Conservation (phyloP, 306 rosid genomes). For the Glycine soja region DNA sequence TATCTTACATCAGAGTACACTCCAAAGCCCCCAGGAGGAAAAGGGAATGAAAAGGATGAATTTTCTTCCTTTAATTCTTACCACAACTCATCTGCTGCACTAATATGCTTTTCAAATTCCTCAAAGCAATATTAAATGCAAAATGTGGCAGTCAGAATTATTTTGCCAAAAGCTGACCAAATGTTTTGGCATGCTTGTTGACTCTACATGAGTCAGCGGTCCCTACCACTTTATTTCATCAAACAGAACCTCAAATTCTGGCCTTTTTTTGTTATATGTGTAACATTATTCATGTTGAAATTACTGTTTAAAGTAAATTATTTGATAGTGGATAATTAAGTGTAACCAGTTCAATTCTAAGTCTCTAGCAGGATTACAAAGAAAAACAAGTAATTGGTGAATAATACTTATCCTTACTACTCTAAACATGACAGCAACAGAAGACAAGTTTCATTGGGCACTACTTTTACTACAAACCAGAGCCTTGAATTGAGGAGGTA, state of each 20-base stretch:
- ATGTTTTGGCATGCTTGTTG: conserved; percentile 20
- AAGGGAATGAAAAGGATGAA: conserved; percentile 15
- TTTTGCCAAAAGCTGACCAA: not conserved
- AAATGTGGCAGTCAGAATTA: not conserved
- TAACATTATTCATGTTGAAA: not conserved
- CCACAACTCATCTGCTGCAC: conserved; percentile 16
- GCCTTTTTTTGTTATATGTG: not conserved
- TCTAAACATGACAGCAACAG: conserved; percentile 26
- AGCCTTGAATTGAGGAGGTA: conserved; percentile 16
- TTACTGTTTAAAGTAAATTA: conserved; percentile 35
- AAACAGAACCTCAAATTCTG: conserved; percentile 13
- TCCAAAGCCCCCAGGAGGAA: conserved; percentile 29
- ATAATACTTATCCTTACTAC: conserved; percentile 6
- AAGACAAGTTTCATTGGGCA: conserved; percentile 13
- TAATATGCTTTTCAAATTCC: not conserved
- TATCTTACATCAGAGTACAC: conserved; percentile 16
- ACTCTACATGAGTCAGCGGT: not conserved
- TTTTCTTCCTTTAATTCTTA: conserved; percentile 9
- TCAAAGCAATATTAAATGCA: not conserved
- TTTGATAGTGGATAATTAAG: conserved; percentile 7
- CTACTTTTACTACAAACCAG: conserved; percentile 13
- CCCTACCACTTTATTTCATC: conserved; percentile 12
- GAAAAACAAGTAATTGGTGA: not conserved
- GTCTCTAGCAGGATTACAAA: conserved; percentile 31
- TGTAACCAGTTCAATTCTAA: conserved; percentile 8